Evolutionary conservation across 1,139 yeast species (phyloP).

Genomic region (Taphrina communis): DNA sequence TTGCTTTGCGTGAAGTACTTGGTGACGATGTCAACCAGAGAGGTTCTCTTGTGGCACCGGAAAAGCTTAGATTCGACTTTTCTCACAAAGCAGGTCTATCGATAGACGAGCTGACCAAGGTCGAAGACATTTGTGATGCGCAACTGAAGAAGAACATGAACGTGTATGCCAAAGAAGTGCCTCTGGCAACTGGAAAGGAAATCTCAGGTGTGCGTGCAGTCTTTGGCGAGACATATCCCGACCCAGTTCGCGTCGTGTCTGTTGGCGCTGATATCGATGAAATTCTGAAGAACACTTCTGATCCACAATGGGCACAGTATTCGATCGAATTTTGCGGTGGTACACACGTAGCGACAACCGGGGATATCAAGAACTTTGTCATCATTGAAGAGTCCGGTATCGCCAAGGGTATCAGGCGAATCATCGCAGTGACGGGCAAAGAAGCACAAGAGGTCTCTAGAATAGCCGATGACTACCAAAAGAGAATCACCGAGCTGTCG

Average conservation of each 20-base stretch:
- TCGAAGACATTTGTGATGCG: constrained; percentile 75
- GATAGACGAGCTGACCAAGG: constrained; percentile 69
- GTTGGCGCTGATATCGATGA: constrained; percentile 91
- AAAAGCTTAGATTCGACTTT: constrained; percentile 93
- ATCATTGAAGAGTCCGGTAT: constrained; percentile 94
- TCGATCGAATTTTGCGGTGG: constrained; percentile 99
- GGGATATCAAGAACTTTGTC: constrained; percentile 89
- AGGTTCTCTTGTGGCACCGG: constrained; percentile 95
- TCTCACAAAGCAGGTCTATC: constrained; percentile 81
- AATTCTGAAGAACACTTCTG: constrained; percentile 70
- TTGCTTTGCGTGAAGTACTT: constrained; percentile 79
- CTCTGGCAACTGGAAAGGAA: constrained; percentile 70
- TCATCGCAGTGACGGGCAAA: constrained; percentile 92
- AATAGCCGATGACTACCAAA: constrained; percentile 72
- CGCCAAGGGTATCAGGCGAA: constrained; percentile 97
- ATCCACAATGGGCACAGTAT: constrained; percentile 71
- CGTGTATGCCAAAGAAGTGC: constrained; percentile 84
- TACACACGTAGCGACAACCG: constrained; percentile 90
- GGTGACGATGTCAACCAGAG: constrained; percentile 92
- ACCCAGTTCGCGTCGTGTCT: constrained; percentile 96
- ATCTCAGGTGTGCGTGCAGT: constrained; percentile 94
- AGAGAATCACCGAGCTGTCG: constrained; percentile 64
- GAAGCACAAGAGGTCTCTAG: constrained; percentile 91
- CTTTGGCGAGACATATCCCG: constrained; percentile 98
- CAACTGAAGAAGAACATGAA: constrained; percentile 71